phyloP scores from a whole-genome alignment of 768 basidiomycete species.

The Lanmaoa pseudosensibilis region DNA sequence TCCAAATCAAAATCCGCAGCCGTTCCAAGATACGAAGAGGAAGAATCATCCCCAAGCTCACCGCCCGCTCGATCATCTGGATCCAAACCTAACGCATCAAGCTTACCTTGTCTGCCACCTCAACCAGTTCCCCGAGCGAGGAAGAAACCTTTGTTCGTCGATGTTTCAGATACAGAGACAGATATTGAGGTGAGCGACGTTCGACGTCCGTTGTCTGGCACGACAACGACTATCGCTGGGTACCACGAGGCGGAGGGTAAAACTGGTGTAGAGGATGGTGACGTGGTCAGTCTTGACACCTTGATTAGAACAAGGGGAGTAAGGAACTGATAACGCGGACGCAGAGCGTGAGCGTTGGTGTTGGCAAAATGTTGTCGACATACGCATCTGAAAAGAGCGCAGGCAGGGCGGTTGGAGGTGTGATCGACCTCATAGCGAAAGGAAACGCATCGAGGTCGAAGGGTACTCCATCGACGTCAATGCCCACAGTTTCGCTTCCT shows the following conservation, averaged over 20 bases:
- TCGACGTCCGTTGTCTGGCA: not conserved
- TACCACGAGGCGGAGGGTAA: not conserved
- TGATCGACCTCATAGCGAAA: constrained; percentile 11
- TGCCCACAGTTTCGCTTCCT: not conserved
- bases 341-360: constrained; percentile 9
- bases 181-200: constrained; percentile 20
- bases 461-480: not conserved
- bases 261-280: not conserved
- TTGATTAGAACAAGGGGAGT: not conserved
- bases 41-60: constrained; percentile 11
- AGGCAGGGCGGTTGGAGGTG: not conserved
- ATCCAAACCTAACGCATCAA: not conserved
- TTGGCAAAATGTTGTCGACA: not conserved
- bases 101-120: not conserved
- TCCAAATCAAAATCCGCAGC: not conserved
- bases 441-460: not conserved
- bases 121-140: not conserved
- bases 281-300: constrained; percentile 10
- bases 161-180: constrained; percentile 27
- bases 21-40: constrained; percentile 10
- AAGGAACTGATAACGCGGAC: not conserved
- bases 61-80: not conserved
- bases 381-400: not conserved
- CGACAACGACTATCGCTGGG: not conserved
- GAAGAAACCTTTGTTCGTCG: constrained; percentile 21